Evolutionary conservation across 768 basidiomycete species (phyloP), one percentile per base, ranked within the genome.

Genomic region (Hemileccinum rubropunctum): DNA sequence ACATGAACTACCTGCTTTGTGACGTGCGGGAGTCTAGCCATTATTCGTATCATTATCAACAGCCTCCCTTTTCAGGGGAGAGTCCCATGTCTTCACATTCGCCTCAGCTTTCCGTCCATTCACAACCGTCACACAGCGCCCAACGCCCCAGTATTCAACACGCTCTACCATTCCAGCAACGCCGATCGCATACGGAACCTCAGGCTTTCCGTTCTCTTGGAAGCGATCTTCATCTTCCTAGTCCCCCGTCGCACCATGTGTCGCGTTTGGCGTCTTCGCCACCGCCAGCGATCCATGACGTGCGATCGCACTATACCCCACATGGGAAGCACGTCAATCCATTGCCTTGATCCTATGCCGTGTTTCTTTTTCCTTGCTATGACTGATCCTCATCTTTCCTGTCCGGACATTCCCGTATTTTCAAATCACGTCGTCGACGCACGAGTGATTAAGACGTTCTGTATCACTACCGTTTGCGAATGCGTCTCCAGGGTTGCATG

Each of bases 181-280:
- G 82, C 52, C 76, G 84, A 44, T 73, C 82, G 34, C 69, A 78
- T 44, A 80, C 79, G 27, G 83, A 84, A 41, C 75, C 82, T 20
- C 80, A 79, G 55, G 73, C 73, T 15, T 81, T 74, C 63, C 70
- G 68, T 48, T 68, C 78, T 33, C 67, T 77, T 43, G 71, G 71
- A 27, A 73, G 78, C 51, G 76, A 76, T 54, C 76, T 76, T 50
- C 79, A 77, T 62, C 75, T 78, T 49, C 72, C 76, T 12, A 73
- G 75, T 53, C 73, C 76, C 23, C 56, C 70, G 12, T 75, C 76
- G 30, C 69, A 72, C 30, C 67, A 64, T 47, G 62, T 60, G 36
- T 59, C 73, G 26, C 77, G 79, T 36, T 67, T 73, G 41, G 64
- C 74, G 35, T 77, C 78, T 47, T 73, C 77, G 54, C 68, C 73